Evolutionary conservation across 306 rosid genomes (phyloP).

Genomic region (Acacia acuminata): DNA sequence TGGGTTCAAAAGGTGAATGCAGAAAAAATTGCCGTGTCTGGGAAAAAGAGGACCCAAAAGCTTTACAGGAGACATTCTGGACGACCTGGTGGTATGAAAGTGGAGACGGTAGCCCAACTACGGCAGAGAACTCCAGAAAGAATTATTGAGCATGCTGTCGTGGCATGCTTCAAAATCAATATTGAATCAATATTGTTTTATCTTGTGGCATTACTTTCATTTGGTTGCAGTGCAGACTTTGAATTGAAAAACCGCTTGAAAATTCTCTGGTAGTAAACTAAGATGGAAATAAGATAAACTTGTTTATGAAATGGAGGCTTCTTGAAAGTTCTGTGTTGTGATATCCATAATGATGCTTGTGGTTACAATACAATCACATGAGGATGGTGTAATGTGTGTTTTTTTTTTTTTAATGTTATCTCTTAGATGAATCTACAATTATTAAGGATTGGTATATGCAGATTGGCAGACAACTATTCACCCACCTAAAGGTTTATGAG

Average conservation of each 20-base stretch:
- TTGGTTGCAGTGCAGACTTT: neutral
- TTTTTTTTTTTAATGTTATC: too few species aligned
- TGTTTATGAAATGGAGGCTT: neutral
- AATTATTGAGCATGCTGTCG: constrained; percentile 96
- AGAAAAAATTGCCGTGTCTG: constrained; percentile 83
- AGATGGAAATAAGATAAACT: neutral
- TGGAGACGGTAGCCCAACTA: constrained; percentile 87
- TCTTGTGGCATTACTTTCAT: neutral
- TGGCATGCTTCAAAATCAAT: constrained; percentile 91
- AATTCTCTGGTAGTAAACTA: neutral
- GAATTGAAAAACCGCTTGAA: neutral
- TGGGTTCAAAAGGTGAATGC: constrained; percentile 71
- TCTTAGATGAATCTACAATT: constrained; percentile 19
- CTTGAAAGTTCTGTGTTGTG: neutral
- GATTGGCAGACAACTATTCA: constrained; percentile 91
- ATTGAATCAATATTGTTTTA: neutral
- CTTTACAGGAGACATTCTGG: constrained; percentile 99
- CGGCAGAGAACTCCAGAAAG: constrained; percentile 91
- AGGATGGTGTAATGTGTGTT: neutral
- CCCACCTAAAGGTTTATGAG: constrained; percentile 84
- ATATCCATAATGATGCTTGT: neutral
- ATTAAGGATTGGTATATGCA: constrained; percentile 44
- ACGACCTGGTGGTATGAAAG: constrained; percentile 94
- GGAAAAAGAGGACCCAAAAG: constrained; percentile 89
- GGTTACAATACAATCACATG: neutral